A percentile compares a stretch with the other conserved stretches of the same genome.
Evolutionary conservation across 2,329 filamentous ascomycete genomes (phyloP).

Genomic region (Elsinoe necatrix): DNA sequence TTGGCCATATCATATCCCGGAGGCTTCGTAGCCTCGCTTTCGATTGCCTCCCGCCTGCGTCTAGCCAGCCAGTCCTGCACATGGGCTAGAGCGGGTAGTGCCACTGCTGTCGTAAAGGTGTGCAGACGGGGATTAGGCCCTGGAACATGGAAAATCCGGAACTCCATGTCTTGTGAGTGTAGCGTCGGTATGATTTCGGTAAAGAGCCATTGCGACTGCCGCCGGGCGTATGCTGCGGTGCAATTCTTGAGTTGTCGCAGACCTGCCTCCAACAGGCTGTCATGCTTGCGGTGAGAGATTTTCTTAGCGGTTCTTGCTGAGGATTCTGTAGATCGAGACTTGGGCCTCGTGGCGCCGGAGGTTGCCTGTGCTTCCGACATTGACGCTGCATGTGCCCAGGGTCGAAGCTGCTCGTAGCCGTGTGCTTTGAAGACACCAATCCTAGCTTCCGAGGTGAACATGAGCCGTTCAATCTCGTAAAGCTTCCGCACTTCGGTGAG

Average conservation of each 20-base stretch:
- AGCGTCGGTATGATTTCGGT: background rate
- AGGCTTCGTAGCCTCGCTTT: background rate
- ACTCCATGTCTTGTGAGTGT: background rate
- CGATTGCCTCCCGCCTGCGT: background rate
- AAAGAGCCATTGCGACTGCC: background rate
- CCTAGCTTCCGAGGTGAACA: background rate
- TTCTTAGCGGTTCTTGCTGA: background rate
- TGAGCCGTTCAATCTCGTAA: background rate
- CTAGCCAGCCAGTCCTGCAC: background rate
- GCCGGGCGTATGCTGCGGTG: background rate
- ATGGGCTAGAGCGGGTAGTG: background rate
- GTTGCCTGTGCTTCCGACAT: background rate
- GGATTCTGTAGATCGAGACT: background rate
- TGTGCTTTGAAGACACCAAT: background rate
- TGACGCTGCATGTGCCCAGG: background rate
- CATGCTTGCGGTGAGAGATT: background rate
- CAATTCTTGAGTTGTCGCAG: background rate
- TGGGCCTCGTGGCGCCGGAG: background rate
- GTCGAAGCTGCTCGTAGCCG: background rate
- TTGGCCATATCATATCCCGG: background rate
- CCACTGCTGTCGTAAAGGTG: background rate
- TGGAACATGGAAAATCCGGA: background rate
- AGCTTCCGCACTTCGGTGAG: background rate
- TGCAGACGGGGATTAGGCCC: background rate
- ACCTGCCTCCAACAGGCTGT: background rate